A percentile compares a stretch with the other conserved stretches of the same genome.
phyloP scores from a whole-genome alignment of 1,284 basidiomycete genomes.

The Wallemia mellicola region DNA sequence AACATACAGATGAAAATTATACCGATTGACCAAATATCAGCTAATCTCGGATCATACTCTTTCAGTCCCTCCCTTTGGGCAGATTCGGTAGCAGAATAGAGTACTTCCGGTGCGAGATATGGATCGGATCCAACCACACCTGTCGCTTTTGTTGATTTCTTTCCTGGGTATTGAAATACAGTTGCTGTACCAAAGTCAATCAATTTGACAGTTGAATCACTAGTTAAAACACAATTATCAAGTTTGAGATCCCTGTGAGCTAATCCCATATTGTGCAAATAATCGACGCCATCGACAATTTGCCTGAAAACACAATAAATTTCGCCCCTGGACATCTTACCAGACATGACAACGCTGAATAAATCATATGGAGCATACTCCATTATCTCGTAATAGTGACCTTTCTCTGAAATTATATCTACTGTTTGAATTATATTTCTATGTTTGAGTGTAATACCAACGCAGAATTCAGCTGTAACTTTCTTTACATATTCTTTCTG shows the following conservation, averaged over 20 bases:
- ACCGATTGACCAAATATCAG: conserved; percentile 92
- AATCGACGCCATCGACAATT: conserved; percentile 92
- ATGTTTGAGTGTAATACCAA: conserved; percentile 80
- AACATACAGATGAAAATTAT: conserved; percentile 99
- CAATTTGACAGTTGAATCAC: conserved; percentile 76
- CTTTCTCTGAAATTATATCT: conserved; percentile 91
- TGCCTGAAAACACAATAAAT: conserved; percentile 98
- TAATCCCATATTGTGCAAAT: conserved; percentile 85
- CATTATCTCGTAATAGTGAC: conserved; percentile 99
- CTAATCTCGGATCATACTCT: conserved; percentile 80
- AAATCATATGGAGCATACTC: conserved; percentile 96
- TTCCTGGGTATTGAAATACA: conserved; percentile 94
- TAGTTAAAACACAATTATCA: conserved; percentile 98
- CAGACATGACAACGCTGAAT: conserved; percentile 98
- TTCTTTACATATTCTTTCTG: conserved; percentile 98
- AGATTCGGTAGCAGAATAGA: conserved; percentile 13
- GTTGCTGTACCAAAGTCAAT: conserved; percentile 99
- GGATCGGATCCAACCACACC: conserved; percentile 94
- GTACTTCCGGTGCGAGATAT: conserved; percentile 93
- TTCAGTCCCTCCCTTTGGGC: conserved; percentile 18
- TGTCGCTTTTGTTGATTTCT: conserved; percentile 42
- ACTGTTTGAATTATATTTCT: conserved; percentile 93
- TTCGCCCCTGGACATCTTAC: conserved; percentile 90
- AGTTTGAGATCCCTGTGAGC: conserved; percentile 97
- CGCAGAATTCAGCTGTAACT: conserved; percentile 93